phyloP scores from a whole-genome alignment of 805 yeast genomes.

The Metschnikowia dekortorum region DNA sequence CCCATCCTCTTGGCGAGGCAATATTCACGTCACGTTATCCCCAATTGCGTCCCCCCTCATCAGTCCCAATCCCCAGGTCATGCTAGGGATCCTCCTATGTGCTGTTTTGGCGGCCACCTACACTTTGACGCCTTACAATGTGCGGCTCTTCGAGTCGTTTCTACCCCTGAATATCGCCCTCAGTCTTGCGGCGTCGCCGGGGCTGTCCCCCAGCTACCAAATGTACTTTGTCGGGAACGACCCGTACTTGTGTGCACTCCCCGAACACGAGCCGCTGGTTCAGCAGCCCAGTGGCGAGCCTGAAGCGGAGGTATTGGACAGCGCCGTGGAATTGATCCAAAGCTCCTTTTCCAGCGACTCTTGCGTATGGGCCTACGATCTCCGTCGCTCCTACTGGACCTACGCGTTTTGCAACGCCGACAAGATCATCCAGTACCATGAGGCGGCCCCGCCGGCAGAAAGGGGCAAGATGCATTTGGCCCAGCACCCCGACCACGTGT shows the following conservation, averaged over 20 bases:
- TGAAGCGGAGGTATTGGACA: slow-evolving; percentile 8
- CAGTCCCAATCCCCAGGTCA: not conserved
- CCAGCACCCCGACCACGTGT: slow-evolving; percentile 29
- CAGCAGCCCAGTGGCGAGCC: not conserved
- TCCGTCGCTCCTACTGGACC: slow-evolving; percentile 48
- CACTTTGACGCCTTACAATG: slow-evolving; percentile 4
- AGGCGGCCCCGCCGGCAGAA: slow-evolving; percentile 18
- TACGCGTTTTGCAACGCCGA: slow-evolving; percentile 48
- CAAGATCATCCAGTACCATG: slow-evolving; percentile 48
- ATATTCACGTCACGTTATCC: too few relatives aligned
- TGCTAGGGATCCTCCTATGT: not conserved
- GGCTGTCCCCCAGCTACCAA: not conserved
- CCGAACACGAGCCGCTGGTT: not conserved
- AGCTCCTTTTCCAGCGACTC: slow-evolving; percentile 4
- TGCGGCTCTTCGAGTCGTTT: slow-evolving; percentile 7
- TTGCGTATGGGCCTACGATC: slow-evolving; percentile 17
- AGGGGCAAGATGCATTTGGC: slow-evolving; percentile 24
- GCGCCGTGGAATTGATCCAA: slow-evolving; percentile 11
- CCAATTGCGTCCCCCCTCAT: too few relatives aligned
- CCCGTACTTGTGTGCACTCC: slow-evolving; percentile 13
- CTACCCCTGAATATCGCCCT: not conserved
- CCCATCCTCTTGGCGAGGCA: too few relatives aligned
- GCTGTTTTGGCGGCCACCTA: not conserved
- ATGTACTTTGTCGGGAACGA: not conserved
- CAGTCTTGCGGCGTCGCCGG: not conserved